Conservation (phyloP, 179 eudicot species). For the Beta corolliflora region DNA sequence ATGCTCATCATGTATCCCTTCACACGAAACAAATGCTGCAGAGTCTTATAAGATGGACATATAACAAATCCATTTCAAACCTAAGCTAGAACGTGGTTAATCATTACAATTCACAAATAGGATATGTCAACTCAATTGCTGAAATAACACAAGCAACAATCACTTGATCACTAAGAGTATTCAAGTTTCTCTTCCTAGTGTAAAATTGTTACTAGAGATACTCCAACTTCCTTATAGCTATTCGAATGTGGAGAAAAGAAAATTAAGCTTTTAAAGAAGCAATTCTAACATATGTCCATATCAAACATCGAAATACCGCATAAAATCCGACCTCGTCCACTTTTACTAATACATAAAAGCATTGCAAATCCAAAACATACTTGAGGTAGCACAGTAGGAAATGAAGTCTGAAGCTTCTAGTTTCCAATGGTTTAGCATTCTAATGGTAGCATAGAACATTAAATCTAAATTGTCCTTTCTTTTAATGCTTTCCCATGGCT, state of each 20-base stretch:
- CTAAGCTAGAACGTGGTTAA: background rate
- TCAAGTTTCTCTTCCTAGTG: background rate
- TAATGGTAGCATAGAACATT: too few relatives aligned
- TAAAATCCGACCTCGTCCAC: background rate
- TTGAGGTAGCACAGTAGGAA: slow-evolving; percentile 85
- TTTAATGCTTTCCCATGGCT: too few relatives aligned
- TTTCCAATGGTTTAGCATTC: background rate
- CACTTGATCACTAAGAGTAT: background rate
- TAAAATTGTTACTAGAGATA: background rate
- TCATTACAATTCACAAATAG: background rate
- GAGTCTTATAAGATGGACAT: background rate
- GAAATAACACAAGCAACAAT: slow-evolving; percentile 1
- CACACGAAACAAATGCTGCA: background rate
- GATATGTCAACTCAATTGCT: background rate
- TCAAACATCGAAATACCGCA: background rate
- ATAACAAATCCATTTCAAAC: background rate
- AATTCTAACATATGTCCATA: background rate
- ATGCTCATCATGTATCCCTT: background rate
- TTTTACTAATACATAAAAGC: background rate
- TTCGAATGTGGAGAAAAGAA: background rate
- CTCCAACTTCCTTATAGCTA: background rate
- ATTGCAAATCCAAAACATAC: slow-evolving; percentile 38
- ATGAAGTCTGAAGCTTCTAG: slow-evolving; percentile 30
- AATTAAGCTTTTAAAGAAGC: background rate
- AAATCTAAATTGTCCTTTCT: too few relatives aligned